Base-by-base conservation (phyloP, 2,329 filamentous ascomycete genomes). In the Zasmidium angulare region DNA sequence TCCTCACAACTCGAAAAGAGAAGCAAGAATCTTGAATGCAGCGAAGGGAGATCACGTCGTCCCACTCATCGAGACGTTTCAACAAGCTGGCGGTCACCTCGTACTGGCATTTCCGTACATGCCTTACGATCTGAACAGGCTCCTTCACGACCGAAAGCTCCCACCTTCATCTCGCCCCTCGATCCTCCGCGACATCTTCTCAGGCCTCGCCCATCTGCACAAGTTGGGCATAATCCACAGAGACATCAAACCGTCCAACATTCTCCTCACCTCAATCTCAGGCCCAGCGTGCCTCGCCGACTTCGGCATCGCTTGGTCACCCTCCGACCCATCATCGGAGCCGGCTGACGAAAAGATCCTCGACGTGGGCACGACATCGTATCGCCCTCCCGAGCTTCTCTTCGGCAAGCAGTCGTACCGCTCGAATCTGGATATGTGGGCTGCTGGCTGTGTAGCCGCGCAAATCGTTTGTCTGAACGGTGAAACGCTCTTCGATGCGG, bases 331-430 rank as follows among this genome's bases (percentile, higher is more conserved):
- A 4, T 76, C 77, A 2, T 82, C 84, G 14, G 95, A 99, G 72
- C 79, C 85, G 1, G 70, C 79, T 9, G 73, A 85, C 55, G 69
- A 81, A 56, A 98, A 98, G 75, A 89, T 96, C 54, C 88, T 95
- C 7, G 96, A 99, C 72, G 90, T 99, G 23, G 95, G 95, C 36
- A 98, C 93, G 1, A 93, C 93, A 0, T 86, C 89, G 51, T 99
- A 99, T 76, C 86, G 96, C 20, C 85, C 93, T 0, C 95, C 95
- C 0, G 96, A 99, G 71, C 84, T 93, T 0, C 81, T 99, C 6
- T 98, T 99, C 72, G 95, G 92, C 0, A 83, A 93, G 73, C 86
- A 82, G 52, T 77, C 80, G 0, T 99, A 99, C 71, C 84, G 82
- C 1, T 74, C 84, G 0, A 81, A 84, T 9, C 82, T 98, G 2